Conservation (phyloP, 2,329 filamentous ascomycete genomes). For the Aspergillus sergii region DNA sequence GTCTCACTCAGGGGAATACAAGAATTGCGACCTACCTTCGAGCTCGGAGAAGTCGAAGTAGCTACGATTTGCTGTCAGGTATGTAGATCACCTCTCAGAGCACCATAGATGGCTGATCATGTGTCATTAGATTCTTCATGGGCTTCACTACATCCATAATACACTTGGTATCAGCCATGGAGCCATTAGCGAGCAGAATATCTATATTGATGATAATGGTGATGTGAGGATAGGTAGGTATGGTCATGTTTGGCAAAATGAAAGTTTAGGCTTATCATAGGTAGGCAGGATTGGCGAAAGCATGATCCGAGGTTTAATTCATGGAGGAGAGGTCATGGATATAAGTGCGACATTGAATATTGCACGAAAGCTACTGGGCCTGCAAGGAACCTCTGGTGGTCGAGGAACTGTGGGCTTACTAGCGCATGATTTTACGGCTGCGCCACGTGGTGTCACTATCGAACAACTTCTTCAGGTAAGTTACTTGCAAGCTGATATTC, state of each 20-base stretch:
- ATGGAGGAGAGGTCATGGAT: conserved; percentile 3
- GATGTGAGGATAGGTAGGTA: conserved; percentile 12
- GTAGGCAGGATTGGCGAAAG: conserved; percentile 15
- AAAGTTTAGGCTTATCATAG: not conserved
- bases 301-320: not conserved
- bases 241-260: no score
- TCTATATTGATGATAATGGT: conserved; percentile 13
- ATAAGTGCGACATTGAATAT: conserved; percentile 9
- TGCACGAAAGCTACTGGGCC: conserved; percentile 8
- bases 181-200: not conserved
- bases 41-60: conserved; percentile 13
- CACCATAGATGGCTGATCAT: no score
- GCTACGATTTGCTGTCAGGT: conserved; percentile 13
- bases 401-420: conserved; percentile 14
- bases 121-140: conserved; percentile 3
- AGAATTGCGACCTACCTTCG: conserved; percentile 4
- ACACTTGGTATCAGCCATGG: conserved; percentile 11
- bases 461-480: conserved; percentile 16
- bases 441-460: conserved; percentile 3
- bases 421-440: conserved; percentile 13
- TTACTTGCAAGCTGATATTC: not conserved
- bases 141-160: conserved; percentile 14
- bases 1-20: conserved; percentile 7
- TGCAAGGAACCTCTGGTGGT: not conserved
- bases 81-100: no score